Evolutionary conservation across 495 filamentous ascomycete genomes (phyloP), one percentile per base, ranked within the genome.

Genomic region (Xylaria longipes): DNA sequence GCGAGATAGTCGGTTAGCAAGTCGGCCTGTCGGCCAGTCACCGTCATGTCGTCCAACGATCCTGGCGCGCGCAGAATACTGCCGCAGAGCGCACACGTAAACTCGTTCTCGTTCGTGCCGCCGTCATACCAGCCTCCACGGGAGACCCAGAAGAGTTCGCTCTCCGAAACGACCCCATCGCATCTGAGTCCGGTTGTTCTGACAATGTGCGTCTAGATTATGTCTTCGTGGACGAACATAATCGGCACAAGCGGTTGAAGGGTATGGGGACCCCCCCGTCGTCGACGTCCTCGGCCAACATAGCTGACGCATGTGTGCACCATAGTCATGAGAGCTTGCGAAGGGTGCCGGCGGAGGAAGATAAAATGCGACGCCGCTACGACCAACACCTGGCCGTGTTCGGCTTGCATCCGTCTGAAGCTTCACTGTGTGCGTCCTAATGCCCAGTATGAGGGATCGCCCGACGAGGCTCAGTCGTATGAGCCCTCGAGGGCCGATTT

Each of bases 141-240:
- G 57, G 90, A 90, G 78, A 90, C 89, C 57, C 89, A 91, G 77
- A 91, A 91, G 75, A 91, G 89, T 91, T 79, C 80, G 89, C 73
- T 52, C 45, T 64, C 60, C 64, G 69, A 68, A 33, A 48, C 57
- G 60, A 60, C 65, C 70, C 74, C 56, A 45, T 62, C 54, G 12
- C 48, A 35, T 39, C 45, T 63, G 27, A 63, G 29, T 12, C 33
- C 65, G 35, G 33, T 57, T 65, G 31, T 73, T 76, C 76, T 80
- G 71, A 76, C 74, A 8, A 39, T 45, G 15, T 71, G 41, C 46
- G 68, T 71, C 33, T 73, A 98, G 95, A 97, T 78, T 99, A 97
- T 92, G 96, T 99, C 58, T 99, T 99, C 76, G 96, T 99, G 64
- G 97, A 99, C 80, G 96, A 99, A 82, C 95, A 99, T 80, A 99